A percentile compares a stretch with the other conserved stretches of the same genome.
These are phyloP conservation scores for Gossypium stocksii DNA, from an alignment of 345 rosid genomes.

Conservation along the genomic window DNA sequence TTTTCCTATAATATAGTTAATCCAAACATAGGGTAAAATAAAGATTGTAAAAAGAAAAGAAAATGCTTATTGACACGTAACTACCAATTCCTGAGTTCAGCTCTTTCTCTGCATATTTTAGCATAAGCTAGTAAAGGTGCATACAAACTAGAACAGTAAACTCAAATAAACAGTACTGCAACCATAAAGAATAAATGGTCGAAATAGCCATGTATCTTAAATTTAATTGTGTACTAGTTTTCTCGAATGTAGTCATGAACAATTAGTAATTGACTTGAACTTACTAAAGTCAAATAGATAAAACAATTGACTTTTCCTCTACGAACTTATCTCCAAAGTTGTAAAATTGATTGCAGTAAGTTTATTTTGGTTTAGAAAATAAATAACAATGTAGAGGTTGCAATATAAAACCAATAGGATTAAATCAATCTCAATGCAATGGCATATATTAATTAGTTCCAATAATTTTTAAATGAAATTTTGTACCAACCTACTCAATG, in stretches of 20 bases:
- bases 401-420: background rate
- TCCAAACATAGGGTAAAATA: too few species aligned
- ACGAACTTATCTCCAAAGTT: background rate
- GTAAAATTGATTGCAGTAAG: background rate
- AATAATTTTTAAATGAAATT: background rate
- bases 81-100: background rate
- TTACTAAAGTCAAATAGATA: background rate
- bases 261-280: background rate
- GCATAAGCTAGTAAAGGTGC: background rate
- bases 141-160: background rate
- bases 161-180: too few species aligned
- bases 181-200: too few species aligned
- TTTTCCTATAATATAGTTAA: too few species aligned
- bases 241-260: background rate
- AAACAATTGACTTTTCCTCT: background rate
- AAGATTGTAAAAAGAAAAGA: background rate
- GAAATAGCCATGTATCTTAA: too few species aligned
- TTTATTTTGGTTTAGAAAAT: background rate
- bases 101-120: background rate
- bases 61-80: background rate
- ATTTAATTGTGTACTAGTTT: background rate
- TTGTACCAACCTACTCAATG: background rate
- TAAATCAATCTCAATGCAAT: background rate
- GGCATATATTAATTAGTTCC: background rate
- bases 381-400: background rate